Evolutionary conservation across 2,329 filamentous ascomycete species (phyloP).

Genomic region (Trichoderma simmonsii): DNA sequence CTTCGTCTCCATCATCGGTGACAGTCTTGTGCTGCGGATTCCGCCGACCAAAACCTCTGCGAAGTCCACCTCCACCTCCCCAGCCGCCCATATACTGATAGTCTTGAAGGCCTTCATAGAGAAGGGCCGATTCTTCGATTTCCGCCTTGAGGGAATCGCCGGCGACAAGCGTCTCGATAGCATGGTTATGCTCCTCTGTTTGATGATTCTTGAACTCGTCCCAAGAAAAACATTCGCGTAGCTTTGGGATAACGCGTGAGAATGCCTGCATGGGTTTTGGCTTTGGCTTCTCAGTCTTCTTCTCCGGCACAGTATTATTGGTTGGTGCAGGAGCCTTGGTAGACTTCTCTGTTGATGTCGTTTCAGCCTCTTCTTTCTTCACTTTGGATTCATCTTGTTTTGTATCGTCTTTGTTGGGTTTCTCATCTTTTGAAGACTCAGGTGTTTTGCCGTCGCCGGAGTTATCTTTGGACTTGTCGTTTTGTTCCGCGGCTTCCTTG

Average conservation of each 20-base stretch:
- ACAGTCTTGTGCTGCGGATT: constrained; percentile 11
- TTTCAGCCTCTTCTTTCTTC: not conserved
- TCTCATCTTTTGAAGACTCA: not conserved
- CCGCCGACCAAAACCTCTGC: not conserved
- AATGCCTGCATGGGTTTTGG: constrained; percentile 12
- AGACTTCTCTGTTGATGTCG: not conserved
- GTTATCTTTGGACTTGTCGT: not conserved
- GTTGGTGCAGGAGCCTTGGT: not conserved
- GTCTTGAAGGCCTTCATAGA: constrained; percentile 4
- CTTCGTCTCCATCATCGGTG: constrained; percentile 1
- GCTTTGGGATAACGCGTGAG: constrained; percentile 1
- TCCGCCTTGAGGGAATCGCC: constrained; percentile 11
- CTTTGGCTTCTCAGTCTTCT: constrained; percentile 5
- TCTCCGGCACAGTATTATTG: not conserved
- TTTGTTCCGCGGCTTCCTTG: not conserved
- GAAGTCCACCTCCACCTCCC: not conserved
- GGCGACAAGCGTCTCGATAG: constrained; percentile 11
- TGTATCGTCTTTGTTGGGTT: not conserved
- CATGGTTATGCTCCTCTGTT: constrained; percentile 4
- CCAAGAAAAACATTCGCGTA: not conserved
- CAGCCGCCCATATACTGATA: not conserved
- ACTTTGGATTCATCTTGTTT: not conserved
- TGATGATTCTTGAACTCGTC: constrained; percentile 11
- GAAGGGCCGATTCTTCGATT: constrained; percentile 2
- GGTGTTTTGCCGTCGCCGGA: not conserved